A percentile compares a stretch with the other conserved stretches of the same genome.
Evolutionary conservation across 768 basidiomycete species (phyloP).

Genomic region (Russula sp.): DNA sequence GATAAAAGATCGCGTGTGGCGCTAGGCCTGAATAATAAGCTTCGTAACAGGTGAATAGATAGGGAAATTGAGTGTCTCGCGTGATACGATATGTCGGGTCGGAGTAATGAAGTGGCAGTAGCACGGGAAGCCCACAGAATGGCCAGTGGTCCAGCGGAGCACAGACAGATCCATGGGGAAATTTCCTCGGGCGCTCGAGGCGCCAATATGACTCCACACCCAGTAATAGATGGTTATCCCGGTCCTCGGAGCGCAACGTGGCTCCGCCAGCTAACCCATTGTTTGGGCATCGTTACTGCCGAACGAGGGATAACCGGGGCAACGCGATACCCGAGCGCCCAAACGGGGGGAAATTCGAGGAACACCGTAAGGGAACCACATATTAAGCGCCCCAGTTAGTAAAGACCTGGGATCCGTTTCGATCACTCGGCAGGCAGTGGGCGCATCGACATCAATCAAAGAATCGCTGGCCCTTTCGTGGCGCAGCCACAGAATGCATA

Average conservation of each 20-base stretch:
- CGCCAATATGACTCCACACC: slow-evolving; percentile 1
- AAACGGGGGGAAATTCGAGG: slow-evolving; percentile 7
- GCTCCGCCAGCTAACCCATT: not conserved
- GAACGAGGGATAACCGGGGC: not conserved
- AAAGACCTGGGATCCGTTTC: slow-evolving; percentile 16
- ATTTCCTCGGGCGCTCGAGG: slow-evolving; percentile 14
- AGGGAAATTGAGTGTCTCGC: not conserved
- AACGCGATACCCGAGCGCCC: not conserved
- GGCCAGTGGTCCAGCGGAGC: slow-evolving; percentile 3
- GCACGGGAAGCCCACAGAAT: not conserved
- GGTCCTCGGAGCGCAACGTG: slow-evolving; percentile 17
- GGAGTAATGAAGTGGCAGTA: not conserved
- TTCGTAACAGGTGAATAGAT: not conserved
- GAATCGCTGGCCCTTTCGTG: not conserved
- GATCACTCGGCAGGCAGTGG: slow-evolving; percentile 15
- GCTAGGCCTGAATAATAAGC: not conserved
- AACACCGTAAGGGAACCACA: not conserved
- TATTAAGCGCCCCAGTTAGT: not conserved
- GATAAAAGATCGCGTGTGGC: slow-evolving; percentile 19
- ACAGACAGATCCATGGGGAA: slow-evolving; percentile 9
- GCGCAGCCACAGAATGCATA: slow-evolving; percentile 6
- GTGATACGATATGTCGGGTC: not conserved
- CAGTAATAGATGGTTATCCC: not conserved
- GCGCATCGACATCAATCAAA: not conserved
- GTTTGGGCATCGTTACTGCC: not conserved